Evolutionary conservation across 441 rosid genomes (phyloP), one percentile per base, ranked within the genome.

Genomic region (Jatropha podagrica): DNA sequence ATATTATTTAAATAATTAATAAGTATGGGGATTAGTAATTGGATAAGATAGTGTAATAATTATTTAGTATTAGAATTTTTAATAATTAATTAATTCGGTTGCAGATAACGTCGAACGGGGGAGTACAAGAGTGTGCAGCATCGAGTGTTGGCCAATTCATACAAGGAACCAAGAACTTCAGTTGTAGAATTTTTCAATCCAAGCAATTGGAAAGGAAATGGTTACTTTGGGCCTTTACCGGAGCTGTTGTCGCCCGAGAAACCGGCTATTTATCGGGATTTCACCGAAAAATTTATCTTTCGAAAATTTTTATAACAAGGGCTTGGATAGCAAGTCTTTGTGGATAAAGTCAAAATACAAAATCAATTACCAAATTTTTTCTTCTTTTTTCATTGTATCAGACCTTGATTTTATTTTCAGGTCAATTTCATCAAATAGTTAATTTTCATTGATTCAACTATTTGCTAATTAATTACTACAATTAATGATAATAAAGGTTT

Each of bases 191-290:
- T 73, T 63, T 67, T 82, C 17, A 68, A 65, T 52, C 26, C 77
- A 12, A 46, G 46, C 49, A 73, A 76, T 40, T 82, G 83, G 87
- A 74, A 44, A 65, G 83, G 55, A 40, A 17, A 66, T 5, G 83
- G 65, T 51, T 3, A 15, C 23, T 70, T 62, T 65, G 85, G 87
- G 42, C 87, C 85, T 42, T 65, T 76, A 38, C 83, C 82, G 1
- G 82, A 80, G 79, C 70, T 82, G 75, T 51, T 84, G 42, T 80
- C 81, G 11, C 44, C 74, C 0, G 82, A 80, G 70, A 77, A 76
- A 59, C 83, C 81, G 13, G 52, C 83, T 56, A 48, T 73, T 23
- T 78, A 82, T 58, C 73, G 82, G 67, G 59, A 78, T 42, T 80
- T 82, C 76, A 78, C 83, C 1, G 0, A 71, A 40, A 85, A 82